phyloP scores from a whole-genome alignment of 2,329 filamentous ascomycete species.

The Aureobasidium leucospermi region DNA sequence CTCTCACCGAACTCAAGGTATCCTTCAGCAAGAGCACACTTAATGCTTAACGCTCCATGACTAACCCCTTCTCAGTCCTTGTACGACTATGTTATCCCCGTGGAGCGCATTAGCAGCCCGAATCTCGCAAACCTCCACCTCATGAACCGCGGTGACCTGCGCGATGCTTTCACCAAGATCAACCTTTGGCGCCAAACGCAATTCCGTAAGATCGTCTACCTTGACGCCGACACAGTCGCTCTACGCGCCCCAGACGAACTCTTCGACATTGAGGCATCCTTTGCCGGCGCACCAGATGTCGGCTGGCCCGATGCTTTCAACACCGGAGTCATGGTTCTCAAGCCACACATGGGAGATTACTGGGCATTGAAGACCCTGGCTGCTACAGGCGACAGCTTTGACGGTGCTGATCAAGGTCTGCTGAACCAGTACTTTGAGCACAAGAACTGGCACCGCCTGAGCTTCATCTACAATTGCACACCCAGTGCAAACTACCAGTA shows the following conservation, averaged over 20 bases:
- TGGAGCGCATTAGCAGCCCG: conserved; percentile 69
- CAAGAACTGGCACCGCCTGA: conserved; percentile 70
- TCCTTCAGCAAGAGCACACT: background rate
- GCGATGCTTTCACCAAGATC: conserved; percentile 95
- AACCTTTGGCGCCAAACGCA: conserved; percentile 86
- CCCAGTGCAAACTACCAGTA: conserved; percentile 97
- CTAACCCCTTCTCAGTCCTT: conserved; percentile 50
- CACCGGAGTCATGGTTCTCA: conserved; percentile 90
- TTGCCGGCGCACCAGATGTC: conserved; percentile 80
- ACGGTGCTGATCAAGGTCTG: conserved; percentile 92
- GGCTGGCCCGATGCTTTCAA: conserved; percentile 99
- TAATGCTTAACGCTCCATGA: conserved; percentile 4
- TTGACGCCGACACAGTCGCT: conserved; percentile 91
- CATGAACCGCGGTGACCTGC: conserved; percentile 85
- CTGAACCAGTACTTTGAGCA: conserved; percentile 89
- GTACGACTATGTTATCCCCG: conserved; percentile 83
- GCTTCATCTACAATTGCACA: conserved; percentile 95
- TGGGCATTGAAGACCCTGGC: conserved; percentile 79
- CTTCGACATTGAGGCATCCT: conserved; percentile 57
- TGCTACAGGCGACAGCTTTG: conserved; percentile 82
- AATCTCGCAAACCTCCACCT: conserved; percentile 76
- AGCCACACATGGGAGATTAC: conserved; percentile 80
- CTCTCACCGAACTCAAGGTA: conserved; percentile 72
- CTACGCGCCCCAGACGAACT: conserved; percentile 88
- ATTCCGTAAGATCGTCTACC: conserved; percentile 86